A percentile compares a stretch with the other conserved stretches of the same genome.
phyloP scores from a whole-genome alignment of 75 land plant genomes.

The Pinus taeda region DNA sequence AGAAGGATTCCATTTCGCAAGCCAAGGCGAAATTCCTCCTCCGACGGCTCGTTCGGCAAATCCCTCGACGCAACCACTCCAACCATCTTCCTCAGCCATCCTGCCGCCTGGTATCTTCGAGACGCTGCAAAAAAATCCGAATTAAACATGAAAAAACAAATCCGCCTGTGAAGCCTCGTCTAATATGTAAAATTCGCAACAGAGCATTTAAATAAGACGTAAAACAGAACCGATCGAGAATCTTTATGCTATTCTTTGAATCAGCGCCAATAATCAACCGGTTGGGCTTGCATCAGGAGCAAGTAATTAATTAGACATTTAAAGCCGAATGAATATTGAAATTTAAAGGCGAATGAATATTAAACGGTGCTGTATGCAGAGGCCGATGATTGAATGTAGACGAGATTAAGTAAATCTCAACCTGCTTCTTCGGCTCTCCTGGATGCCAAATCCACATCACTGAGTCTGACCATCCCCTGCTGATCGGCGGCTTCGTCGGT shows the following conservation, averaged over 20 bases:
- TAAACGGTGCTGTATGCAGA: no score
- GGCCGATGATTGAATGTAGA: no score
- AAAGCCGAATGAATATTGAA: no score
- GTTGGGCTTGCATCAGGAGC: no score
- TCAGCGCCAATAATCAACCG: no score
- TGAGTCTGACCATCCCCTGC: constrained; percentile 38
- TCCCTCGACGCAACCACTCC: constrained; percentile 36
- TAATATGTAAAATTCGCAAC: no score
- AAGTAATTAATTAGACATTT: no score
- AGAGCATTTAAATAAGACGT: no score
- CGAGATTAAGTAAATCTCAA: constrained; percentile 7
- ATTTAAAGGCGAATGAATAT: no score
- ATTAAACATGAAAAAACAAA: not conserved
- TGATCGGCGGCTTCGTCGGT: constrained; percentile 39
- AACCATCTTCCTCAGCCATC: constrained; percentile 77
- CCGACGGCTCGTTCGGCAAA: constrained; percentile 50
- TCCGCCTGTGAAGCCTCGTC: no score
- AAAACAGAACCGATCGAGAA: no score
- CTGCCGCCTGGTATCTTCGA: constrained; percentile 61
- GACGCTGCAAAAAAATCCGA: constrained; percentile 31
- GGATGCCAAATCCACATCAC: constrained; percentile 73
- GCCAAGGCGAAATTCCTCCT: constrained; percentile 65
- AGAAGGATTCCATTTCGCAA: constrained; percentile 74
- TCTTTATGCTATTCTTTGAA: no score
- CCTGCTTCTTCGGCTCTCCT: constrained; percentile 91